A percentile compares a stretch with the other conserved stretches of the same genome.
These are phyloP conservation scores for Kandelia obovata DNA, from an alignment of 345 rosid genomes.

Conservation along the genomic window DNA sequence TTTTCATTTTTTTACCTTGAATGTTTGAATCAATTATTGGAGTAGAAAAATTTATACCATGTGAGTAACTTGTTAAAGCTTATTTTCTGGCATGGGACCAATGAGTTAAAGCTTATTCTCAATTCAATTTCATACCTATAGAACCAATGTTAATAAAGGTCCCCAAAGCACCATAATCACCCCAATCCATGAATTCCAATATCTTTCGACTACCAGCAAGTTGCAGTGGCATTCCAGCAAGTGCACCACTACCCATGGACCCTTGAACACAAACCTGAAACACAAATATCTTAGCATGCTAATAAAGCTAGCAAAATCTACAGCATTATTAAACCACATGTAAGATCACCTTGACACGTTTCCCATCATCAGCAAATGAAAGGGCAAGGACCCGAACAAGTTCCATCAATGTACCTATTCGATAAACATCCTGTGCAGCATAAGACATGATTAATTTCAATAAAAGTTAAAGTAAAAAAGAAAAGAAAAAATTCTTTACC, in stretches of 20 bases:
- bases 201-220: constrained; percentile 87
- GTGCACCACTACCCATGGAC: constrained; percentile 94
- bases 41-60: no score
- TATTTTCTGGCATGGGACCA: no score
- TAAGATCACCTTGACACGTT: constrained; percentile 75
- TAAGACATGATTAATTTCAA: constrained; percentile 19
- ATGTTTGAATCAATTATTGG: no score
- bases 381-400: constrained; percentile 80
- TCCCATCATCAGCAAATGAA: constrained; percentile 93
- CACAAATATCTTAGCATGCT: constrained; percentile 11
- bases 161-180: constrained; percentile 73
- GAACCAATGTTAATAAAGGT: constrained; percentile 79
- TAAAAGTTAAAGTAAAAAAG: background rate
- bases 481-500: constrained; percentile 35
- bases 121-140: constrained; percentile 49
- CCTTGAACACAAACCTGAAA: constrained; percentile 97
- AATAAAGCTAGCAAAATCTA: background rate
- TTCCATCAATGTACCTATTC: constrained; percentile 95
- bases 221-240: constrained; percentile 96
- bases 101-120: background rate
- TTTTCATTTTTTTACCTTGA: no score
- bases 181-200: constrained; percentile 98
- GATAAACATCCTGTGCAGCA: constrained; percentile 82
- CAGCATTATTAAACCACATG: background rate
- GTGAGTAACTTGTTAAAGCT: no score